Evolutionary conservation across 495 filamentous ascomycete species (phyloP).

Genomic region (Penicillium riverlandense): DNA sequence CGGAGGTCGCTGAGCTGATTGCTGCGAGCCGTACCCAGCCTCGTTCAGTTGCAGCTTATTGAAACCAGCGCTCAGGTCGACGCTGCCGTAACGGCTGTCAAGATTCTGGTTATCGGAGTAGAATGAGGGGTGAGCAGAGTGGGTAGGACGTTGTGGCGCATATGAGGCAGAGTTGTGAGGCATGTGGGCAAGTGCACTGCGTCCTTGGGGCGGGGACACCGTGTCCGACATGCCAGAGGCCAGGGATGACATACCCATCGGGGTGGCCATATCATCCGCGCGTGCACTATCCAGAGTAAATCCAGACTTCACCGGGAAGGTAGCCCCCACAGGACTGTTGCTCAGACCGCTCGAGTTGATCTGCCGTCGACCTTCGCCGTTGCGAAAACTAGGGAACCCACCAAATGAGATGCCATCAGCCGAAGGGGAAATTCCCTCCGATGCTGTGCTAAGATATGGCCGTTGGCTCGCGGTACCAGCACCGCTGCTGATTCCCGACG

Average conservation of each 20-base stretch:
- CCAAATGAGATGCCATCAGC: conserved; percentile 27
- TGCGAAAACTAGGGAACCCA: conserved; percentile 21
- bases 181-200: conserved; percentile 28
- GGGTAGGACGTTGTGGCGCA: conserved; percentile 21
- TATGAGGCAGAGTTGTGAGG: conserved; percentile 35
- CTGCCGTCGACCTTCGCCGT: conserved; percentile 23
- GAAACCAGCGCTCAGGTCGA: conserved; percentile 25
- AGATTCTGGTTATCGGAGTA: conserved; percentile 33
- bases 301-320: conserved; percentile 25
- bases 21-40: conserved; percentile 12
- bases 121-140: conserved; percentile 32
- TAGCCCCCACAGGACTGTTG: conserved; percentile 21
- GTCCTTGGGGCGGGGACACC: conserved; percentile 19
- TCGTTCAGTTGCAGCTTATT: conserved; percentile 33
- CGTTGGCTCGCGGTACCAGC: conserved; percentile 19
- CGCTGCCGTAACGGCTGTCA: conserved; percentile 22
- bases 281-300: conserved; percentile 24
- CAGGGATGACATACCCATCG: conserved; percentile 23
- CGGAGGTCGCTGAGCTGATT: conserved; percentile 15
- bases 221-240: conserved; percentile 22
- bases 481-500: conserved; percentile 19
- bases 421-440: conserved; percentile 29
- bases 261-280: conserved; percentile 20
- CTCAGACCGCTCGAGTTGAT: conserved; percentile 24
- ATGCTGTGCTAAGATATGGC: conserved; percentile 23